Conservation (phyloP, 1,284 basidiomycete species). For the Ceratobasidium sp. region DNA sequence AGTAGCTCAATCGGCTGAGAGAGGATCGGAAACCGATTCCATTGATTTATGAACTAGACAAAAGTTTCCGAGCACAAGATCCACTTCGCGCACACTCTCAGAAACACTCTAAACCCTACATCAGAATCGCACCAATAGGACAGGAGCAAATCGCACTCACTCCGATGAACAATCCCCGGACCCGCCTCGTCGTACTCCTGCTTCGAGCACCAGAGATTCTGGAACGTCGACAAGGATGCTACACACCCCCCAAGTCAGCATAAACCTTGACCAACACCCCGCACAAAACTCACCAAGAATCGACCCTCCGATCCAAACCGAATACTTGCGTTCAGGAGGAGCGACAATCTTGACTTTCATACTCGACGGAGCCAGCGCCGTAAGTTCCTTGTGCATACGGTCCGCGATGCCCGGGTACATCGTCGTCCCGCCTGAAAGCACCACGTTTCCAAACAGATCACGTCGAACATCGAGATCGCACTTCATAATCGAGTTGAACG, state of each 20-base stretch:
- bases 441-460: conserved; percentile 63
- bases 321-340: conserved; percentile 92
- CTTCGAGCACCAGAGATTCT: conserved; percentile 91
- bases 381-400: conserved; percentile 74
- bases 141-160: too few species aligned
- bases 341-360: conserved; percentile 89
- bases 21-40: conserved; percentile 56
- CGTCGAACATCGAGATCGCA: conserved; percentile 64
- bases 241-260: too few species aligned
- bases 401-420: conserved; percentile 72
- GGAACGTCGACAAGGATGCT: conserved; percentile 95
- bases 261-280: too few species aligned
- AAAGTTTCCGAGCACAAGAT: background rate
- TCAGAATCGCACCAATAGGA: too few species aligned
- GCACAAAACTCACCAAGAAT: conserved; percentile 62
- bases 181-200: conserved; percentile 91
- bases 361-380: conserved; percentile 61
- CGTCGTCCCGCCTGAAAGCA: conserved; percentile 70
- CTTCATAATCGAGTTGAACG: conserved; percentile 75
- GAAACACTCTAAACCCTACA: conserved; percentile 45
- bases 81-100: background rate
- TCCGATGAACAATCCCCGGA: conserved; percentile 84
- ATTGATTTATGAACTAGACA: background rate
- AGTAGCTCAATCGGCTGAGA: too few species aligned
- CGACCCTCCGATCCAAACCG: conserved; percentile 99